Base-by-base conservation (phyloP, 108 stramenopile genomes). In the Nannochloropsis oceanica region DNA sequence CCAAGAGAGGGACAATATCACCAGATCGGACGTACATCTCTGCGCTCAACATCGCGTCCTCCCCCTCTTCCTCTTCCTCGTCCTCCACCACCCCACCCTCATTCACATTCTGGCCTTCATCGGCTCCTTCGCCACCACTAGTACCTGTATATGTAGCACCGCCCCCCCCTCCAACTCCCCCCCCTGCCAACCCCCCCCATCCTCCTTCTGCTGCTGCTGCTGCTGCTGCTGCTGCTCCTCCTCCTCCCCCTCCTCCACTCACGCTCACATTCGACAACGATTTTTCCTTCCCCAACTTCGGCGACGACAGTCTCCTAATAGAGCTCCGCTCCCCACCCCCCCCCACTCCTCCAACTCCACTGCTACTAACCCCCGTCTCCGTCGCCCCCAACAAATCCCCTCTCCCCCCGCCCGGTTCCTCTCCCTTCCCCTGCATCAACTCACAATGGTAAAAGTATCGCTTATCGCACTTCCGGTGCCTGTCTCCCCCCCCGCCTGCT, bases 371-470 rank as follows among this genome's bases (percentile, higher is more conserved):
- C 46, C 46, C 46, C 13, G 46, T 18, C 46, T 50, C 46, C 14
- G 46, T 50, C 46, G 46, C 46, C 0, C 46, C 18, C 46, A 50
- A 18, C 46, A 13, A 14, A 18, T 50, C 46, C 14, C 18, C 46
- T 0, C 18, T 18, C 46, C 18, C 46, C 0, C 46, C 46, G 14
- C 13, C 0, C 46, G 14, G 14, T 18, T 13, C 46, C 18, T 50
- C 46, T 13, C 46, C 46, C 14, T 18, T 18, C 13, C 14, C 46
- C 46, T 13, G 14, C 22, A 89, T 92, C 42, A 93, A 43, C 83
- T 92, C 83, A 85, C 82, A 90, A 80, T 42, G 83, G 80, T 44
- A 84, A 73, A 87, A 81, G 81, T 83, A 85, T 24, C 25, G 26
- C 87, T 85, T 87, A 82, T 87, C 87, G 24, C 84, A 84, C 26